phyloP scores from a whole-genome alignment of 495 filamentous ascomycete genomes.

The Glonium stellatum region DNA sequence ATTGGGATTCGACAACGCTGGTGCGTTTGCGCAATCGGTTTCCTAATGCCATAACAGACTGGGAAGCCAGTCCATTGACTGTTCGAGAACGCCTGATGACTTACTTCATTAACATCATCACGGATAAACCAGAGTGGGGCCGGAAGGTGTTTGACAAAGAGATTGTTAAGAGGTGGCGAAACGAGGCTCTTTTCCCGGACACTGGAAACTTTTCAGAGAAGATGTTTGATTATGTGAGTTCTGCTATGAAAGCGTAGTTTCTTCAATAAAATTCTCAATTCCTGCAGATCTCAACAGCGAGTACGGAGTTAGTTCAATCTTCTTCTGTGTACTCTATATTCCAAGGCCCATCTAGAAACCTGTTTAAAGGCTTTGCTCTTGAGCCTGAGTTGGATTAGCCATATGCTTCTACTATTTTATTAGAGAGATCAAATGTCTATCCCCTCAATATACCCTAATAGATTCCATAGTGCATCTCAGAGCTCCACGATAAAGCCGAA shows the following conservation, averaged over 20 bases:
- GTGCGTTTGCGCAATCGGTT: background rate
- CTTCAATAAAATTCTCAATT: too few relatives aligned
- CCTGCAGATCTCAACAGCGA: too few relatives aligned
- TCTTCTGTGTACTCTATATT: too few relatives aligned
- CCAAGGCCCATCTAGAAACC: background rate
- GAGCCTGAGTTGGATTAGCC: background rate
- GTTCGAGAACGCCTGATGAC: conserved; percentile 39
- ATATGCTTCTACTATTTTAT: too few relatives aligned
- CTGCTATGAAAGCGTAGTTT: too few relatives aligned
- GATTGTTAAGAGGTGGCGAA: conserved; percentile 21
- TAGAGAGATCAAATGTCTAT: too few relatives aligned
- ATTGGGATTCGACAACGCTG: too few relatives aligned
- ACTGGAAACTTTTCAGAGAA: background rate
- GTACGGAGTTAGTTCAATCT: too few relatives aligned
- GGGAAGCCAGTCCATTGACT: conserved; percentile 16
- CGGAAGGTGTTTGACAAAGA: conserved; percentile 31
- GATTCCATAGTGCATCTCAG: conserved; percentile 38
- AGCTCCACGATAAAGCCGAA: conserved; percentile 37
- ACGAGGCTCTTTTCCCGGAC: conserved; percentile 7
- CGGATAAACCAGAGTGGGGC: conserved; percentile 35
- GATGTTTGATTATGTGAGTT: background rate
- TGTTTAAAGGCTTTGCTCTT: background rate
- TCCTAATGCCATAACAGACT: background rate
- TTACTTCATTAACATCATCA: conserved; percentile 32
- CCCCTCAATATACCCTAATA: too few relatives aligned